These are phyloP conservation scores for Elsinoe arachidis DNA, from an alignment of 2,329 filamentous ascomycete genomes.

Conservation along the genomic window DNA sequence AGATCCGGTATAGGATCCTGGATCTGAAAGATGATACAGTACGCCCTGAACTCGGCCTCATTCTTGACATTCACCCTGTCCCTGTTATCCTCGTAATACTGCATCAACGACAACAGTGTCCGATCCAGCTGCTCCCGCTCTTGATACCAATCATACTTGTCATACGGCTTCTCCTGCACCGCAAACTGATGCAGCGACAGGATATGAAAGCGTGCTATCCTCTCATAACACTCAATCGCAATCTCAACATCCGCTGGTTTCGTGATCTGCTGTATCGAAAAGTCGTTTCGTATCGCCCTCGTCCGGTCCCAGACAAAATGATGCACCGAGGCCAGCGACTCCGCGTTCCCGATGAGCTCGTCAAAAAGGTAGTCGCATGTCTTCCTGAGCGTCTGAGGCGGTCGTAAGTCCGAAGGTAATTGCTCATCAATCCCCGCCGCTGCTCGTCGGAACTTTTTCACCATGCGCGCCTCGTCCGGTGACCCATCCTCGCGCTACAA, in stretches of 20 bases:
- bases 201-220: slow-evolving; percentile 56
- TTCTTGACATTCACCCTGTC: slow-evolving; percentile 44
- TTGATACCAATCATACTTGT: slow-evolving; percentile 49
- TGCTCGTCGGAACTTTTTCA: slow-evolving; percentile 55
- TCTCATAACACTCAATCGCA: slow-evolving; percentile 53
- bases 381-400: slow-evolving; percentile 39
- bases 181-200: slow-evolving; percentile 53
- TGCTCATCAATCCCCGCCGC: slow-evolving; percentile 56
- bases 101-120: slow-evolving; percentile 52
- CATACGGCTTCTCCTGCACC: slow-evolving; percentile 38
- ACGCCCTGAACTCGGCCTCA: slow-evolving; percentile 56
- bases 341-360: slow-evolving; percentile 42
- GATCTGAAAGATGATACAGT: slow-evolving; percentile 50
- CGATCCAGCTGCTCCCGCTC: slow-evolving; percentile 57
- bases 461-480: slow-evolving; percentile 48
- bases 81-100: slow-evolving; percentile 51
- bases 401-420: slow-evolving; percentile 54
- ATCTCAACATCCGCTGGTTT: slow-evolving; percentile 47
- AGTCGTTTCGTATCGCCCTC: slow-evolving; percentile 56
- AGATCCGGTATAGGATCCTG: slow-evolving; percentile 43
- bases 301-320: slow-evolving; percentile 60
- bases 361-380: slow-evolving; percentile 38
- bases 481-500: slow-evolving; percentile 24
- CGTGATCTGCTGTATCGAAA: slow-evolving; percentile 53
- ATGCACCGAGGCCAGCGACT: slow-evolving; percentile 46